phyloP scores from a whole-genome alignment of 768 basidiomycete genomes.

The Psilocybe cubensis region DNA sequence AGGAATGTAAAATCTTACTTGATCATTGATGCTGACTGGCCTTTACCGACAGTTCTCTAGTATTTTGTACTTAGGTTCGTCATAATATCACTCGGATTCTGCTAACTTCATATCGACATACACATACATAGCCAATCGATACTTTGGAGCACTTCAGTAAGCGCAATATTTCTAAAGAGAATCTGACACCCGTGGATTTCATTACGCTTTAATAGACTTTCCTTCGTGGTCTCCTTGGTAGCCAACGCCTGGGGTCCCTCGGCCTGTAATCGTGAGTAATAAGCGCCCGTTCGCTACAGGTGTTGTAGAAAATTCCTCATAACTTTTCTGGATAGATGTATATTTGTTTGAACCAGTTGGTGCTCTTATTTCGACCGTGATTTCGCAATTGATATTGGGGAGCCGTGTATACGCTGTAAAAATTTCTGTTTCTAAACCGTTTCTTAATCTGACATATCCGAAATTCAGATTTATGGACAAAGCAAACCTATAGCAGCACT shows the following conservation, averaged over 20 bases:
- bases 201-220: conserved; percentile 4
- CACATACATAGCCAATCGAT: conserved; percentile 22
- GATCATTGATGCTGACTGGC: neutral
- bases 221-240: conserved; percentile 19
- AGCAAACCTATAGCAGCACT: conserved; percentile 14
- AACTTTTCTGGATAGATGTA: conserved; percentile 14
- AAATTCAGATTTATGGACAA: conserved; percentile 20
- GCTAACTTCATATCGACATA: neutral
- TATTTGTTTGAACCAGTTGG: conserved; percentile 28
- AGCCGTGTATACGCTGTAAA: conserved; percentile 27
- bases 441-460: too few relatives aligned
- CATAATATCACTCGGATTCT: neutral
- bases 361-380: conserved; percentile 25
- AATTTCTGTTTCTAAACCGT: neutral
- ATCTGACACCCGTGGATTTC: neutral
- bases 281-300: neutral
- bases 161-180: neutral
- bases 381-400: conserved; percentile 29
- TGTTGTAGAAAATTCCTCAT: neutral
- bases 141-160: conserved; percentile 28
- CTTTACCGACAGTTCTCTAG: conserved; percentile 9
- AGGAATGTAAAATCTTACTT: neutral
- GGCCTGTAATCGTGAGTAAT: conserved; percentile 20
- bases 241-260: conserved; percentile 16
- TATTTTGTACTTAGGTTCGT: conserved; percentile 20